phyloP scores from a whole-genome alignment of 2,329 filamentous ascomycete species.

The Venturia effusa region DNA sequence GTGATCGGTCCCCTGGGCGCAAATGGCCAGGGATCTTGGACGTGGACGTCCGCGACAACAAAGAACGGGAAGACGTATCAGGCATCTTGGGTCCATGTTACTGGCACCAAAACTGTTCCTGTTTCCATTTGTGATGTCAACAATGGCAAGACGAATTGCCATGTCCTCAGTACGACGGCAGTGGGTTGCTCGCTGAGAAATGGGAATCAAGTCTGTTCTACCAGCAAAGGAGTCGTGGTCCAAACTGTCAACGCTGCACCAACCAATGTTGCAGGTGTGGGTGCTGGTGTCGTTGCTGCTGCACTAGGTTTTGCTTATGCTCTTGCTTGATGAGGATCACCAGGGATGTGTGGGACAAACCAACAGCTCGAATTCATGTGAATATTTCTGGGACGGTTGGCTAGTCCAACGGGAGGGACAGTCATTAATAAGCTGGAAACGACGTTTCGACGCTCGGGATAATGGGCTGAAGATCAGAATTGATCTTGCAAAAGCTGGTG shows the following conservation, averaged over 20 bases:
- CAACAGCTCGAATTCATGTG: background rate
- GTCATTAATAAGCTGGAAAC: too few relatives aligned
- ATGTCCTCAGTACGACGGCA: background rate
- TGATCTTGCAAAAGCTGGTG: background rate
- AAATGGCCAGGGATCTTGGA: background rate
- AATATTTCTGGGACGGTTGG: background rate
- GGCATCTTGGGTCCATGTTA: background rate
- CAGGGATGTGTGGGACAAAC: background rate
- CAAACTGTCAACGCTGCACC: conserved; percentile 5
- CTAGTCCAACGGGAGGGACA: too few relatives aligned
- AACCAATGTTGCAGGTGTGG: background rate
- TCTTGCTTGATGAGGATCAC: background rate
- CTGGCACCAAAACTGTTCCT: conserved; percentile 3
- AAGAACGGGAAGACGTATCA: background rate
- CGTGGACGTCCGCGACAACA: background rate
- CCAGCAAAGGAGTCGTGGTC: background rate
- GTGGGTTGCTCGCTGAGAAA: background rate
- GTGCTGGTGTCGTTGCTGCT: background rate
- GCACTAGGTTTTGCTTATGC: conserved; percentile 1
- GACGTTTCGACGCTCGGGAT: background rate
- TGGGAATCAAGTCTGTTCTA: background rate
- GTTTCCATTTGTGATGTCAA: background rate
- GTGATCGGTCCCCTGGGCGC: background rate
- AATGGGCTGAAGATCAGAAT: background rate
- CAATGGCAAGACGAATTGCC: background rate